Evolutionary conservation across 2,329 filamentous ascomycete species (phyloP), one percentile per base, ranked within the genome.

Genomic region (Lasiodiplodia theobromae): DNA sequence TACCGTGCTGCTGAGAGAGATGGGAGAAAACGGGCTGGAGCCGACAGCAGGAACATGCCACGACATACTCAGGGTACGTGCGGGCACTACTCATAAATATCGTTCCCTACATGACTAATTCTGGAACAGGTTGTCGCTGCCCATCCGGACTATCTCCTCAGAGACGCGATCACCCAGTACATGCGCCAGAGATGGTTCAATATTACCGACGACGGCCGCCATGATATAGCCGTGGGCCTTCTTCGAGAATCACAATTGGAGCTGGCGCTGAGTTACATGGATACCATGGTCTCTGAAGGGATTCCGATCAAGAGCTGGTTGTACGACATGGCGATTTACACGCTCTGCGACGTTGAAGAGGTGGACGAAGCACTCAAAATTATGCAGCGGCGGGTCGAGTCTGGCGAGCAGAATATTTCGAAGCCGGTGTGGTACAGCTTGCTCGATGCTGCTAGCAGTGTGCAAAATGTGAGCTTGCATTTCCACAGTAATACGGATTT

Each of bases 231-330:
- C 1, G 81, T 93, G 11, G 93, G 93, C 0, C 81, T 96, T 69
- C 83, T 98, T 44, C 87, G 94, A 23, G 94, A 97, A 73, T 88
- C 89, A 0, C 91, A 96, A 74, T 90, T 93, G 71, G 96, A 98
- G 80, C 82, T 94, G 71, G 94, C 93, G 1, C 82, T 97, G 69
- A 82, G 86, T 64, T 88, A 88, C 72, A 79, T 97, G 52, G 89
- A 92, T 47, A 81, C 86, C 25, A 88, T 97, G 85, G 82, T 88
- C 52, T 80, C 83, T 64, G 83, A 87, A 60, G 82, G 84, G 2
- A 82, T 87, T 0, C 74, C 73, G 2, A 80, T 94, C 4, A 86
- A 91, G 37, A 75, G 83, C 0, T 97, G 94, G 94, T 83, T 97
- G 8, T 90, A 91, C 74, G 91, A 94, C 73, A 86, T 95, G 69